Percentiles rank a stretch among this genome's conserved stretches.
phyloP scores from a whole-genome alignment of 768 basidiomycete genomes.

The Mycena leptocephala region DNA sequence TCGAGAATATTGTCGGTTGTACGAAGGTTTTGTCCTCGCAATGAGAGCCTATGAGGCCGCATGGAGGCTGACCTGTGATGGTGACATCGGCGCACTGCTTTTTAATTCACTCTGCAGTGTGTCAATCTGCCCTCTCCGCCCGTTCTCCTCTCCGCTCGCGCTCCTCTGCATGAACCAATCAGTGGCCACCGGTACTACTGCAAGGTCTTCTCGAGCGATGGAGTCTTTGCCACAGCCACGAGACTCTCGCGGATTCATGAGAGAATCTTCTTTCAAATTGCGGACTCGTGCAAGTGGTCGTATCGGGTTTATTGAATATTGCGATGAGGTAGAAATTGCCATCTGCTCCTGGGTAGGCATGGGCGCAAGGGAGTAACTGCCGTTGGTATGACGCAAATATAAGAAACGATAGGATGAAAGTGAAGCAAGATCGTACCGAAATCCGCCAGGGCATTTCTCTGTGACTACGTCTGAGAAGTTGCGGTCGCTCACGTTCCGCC shows the following conservation, averaged over 20 bases:
- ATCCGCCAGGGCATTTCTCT: neutral
- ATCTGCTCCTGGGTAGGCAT: neutral
- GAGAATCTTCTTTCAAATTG: neutral
- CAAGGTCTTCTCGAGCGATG: neutral
- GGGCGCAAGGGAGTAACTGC: neutral
- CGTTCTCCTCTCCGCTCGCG: no score
- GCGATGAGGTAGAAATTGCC: no score
- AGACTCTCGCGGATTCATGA: neutral
- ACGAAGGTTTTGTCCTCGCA: no score
- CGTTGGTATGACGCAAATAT: neutral
- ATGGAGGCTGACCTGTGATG: no score
- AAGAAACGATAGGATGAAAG: neutral
- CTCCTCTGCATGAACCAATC: neutral
- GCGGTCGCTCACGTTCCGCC: neutral
- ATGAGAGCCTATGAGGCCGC: no score
- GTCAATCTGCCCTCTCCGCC: no score
- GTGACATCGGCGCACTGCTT: no score
- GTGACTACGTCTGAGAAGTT: neutral
- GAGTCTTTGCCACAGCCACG: neutral
- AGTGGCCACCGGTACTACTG: neutral
- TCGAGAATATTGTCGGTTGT: no score
- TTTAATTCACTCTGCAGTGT: no score
- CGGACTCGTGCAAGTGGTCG: neutral
- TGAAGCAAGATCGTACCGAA: no score
- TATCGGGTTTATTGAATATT: neutral